phyloP scores from a whole-genome alignment of 306 rosid species.

The Trifolium pratense region DNA sequence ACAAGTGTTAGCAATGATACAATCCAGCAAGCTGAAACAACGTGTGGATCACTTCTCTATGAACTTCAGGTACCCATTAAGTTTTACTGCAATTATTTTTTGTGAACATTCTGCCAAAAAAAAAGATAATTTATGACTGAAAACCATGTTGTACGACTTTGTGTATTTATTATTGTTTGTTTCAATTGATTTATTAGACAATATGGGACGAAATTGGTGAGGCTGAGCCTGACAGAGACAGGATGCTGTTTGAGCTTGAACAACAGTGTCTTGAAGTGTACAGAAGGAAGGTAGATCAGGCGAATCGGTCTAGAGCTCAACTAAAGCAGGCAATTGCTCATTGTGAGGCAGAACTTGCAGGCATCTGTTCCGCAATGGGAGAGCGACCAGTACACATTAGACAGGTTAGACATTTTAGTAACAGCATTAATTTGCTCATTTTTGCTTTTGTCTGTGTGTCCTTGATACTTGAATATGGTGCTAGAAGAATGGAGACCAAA shows the following conservation, averaged over 20 bases:
- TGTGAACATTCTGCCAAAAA: not conserved
- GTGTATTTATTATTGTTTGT: slow-evolving; percentile 14
- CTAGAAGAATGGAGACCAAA: too few relatives aligned
- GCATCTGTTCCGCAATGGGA: slow-evolving; percentile 96
- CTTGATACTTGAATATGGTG: not conserved
- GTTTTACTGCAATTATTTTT: slow-evolving; percentile 12
- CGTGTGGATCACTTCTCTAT: slow-evolving; percentile 84
- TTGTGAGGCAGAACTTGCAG: slow-evolving; percentile 88
- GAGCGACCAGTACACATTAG: slow-evolving; percentile 88
- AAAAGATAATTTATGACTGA: not conserved
- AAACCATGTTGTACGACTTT: not conserved
- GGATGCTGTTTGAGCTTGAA: slow-evolving; percentile 85
- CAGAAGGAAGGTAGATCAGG: slow-evolving; percentile 86
- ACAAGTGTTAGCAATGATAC: too few relatives aligned
- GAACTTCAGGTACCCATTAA: slow-evolving; percentile 77
- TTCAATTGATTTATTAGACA: slow-evolving; percentile 53
- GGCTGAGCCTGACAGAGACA: slow-evolving; percentile 76
- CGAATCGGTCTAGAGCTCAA: slow-evolving; percentile 87
- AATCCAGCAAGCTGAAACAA: slow-evolving; percentile 82
- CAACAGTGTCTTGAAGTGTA: slow-evolving; percentile 94
- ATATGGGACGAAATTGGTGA: slow-evolving; percentile 98
- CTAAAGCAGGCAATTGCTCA: slow-evolving; percentile 93
- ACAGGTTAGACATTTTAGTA: slow-evolving; percentile 66
- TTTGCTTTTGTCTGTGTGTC: not conserved
- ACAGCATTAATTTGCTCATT: slow-evolving; percentile 14